A percentile compares a stretch with the other conserved stretches of the same genome.
Conservation (phyloP, 2,329 filamentous ascomycete genomes). For the Colletotrichum sp. region DNA sequence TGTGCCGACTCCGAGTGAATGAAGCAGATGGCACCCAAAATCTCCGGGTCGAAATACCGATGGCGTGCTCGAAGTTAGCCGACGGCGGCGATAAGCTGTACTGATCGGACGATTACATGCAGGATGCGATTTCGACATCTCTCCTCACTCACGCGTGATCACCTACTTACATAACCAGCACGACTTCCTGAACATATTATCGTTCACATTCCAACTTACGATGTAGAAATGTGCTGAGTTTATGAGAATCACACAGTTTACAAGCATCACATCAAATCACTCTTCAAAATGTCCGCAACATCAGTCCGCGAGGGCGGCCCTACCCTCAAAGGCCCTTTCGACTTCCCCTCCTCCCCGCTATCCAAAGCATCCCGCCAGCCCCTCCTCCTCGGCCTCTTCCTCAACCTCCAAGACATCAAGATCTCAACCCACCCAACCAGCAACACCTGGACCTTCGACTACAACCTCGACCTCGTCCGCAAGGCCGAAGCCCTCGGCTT, state of each 20-base stretch:
- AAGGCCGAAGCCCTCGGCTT: neutral
- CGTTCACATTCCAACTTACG: neutral
- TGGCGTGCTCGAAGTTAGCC: neutral
- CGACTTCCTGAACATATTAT: neutral
- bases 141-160: neutral
- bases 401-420: constrained; percentile 1
- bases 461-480: neutral
- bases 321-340: neutral
- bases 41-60: neutral
- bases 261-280: too few relatives aligned
- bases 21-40: neutral
- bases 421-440: neutral
- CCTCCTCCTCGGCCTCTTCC: neutral
- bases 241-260: too few relatives aligned
- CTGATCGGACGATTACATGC: neutral
- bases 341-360: neutral
- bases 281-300: neutral
- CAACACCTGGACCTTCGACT: neutral
- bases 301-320: neutral
- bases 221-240: too few relatives aligned
- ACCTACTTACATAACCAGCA: neutral
- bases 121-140: neutral
- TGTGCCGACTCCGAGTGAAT: too few relatives aligned
- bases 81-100: neutral
- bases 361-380: neutral